A percentile compares a stretch with the other conserved stretches of the same genome.
Conservation (phyloP, 1,139 yeast genomes). For the Yamadazyma sp. region DNA sequence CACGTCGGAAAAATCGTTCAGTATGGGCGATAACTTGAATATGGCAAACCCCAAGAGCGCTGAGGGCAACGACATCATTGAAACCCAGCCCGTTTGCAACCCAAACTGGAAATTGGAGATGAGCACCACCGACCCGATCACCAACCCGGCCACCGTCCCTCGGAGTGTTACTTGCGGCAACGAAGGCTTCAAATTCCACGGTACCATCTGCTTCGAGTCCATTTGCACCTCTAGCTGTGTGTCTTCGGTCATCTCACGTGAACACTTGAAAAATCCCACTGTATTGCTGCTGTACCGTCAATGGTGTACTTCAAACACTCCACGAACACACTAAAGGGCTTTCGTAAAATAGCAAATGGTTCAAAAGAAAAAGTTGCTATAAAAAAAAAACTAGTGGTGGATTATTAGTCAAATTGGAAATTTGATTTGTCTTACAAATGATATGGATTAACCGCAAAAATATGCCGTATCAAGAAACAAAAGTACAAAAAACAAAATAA, state of each 20-base stretch:
- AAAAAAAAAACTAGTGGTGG: no score
- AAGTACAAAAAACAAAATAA: neutral
- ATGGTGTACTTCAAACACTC: no score
- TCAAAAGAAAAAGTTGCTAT: no score
- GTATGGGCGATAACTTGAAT: constrained; percentile 58
- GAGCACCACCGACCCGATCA: constrained; percentile 78
- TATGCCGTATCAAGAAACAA: neutral
- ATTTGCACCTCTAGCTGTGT: no score
- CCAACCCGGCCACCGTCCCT: constrained; percentile 69
- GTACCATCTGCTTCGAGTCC: neutral
- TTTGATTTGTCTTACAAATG: no score
- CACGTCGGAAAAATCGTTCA: constrained; percentile 69
- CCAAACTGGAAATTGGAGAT: constrained; percentile 95
- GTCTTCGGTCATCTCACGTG: no score
- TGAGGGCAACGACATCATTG: constrained; percentile 98
- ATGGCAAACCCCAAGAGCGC: constrained; percentile 84
- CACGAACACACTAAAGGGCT: no score
- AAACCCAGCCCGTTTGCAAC: constrained; percentile 97
- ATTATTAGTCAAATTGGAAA: no score
- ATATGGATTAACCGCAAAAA: neutral
- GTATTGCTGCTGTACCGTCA: no score
- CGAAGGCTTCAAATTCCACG: constrained; percentile 35
- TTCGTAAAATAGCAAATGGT: no score
- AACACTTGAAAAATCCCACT: no score
- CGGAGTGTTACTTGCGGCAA: constrained; percentile 68